Evolutionary conservation across 345 rosid genomes (phyloP), one percentile per base, ranked within the genome.

Genomic region (Psidium friedrichsthalianum): DNA sequence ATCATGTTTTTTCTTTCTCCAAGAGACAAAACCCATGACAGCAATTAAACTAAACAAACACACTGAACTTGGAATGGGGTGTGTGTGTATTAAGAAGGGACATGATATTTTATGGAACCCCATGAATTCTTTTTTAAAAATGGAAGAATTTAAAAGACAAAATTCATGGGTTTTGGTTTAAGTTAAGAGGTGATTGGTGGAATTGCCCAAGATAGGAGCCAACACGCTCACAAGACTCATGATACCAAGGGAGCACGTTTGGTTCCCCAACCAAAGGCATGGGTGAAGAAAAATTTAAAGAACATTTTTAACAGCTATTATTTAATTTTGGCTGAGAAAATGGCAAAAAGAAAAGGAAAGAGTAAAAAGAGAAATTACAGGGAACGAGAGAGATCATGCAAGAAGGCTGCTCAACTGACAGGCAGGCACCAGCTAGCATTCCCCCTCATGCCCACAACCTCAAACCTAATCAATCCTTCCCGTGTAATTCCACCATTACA

Each of bases 351-450:
- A 44, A 69, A 80, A 49, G 87, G 80, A 51, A 42, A 56, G 3
- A 32, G 25, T 53, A 86, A 78, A 82, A 69, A 44, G 27, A 82
- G 55, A 86, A 61, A 11, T 42, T 84, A 85, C 80, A 83, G 25
- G 18, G 11, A 32, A 51, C 32, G 85, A 32, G 84, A 56, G 88
- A 86, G 92, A 91, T 96, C 98, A 96, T 95, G 99, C 98, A 93
- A 91, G 97, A 93, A 92, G 88, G 93, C 94, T 95, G 99, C 96
- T 93, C 89, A 89, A 90, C 94, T 92, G 99, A 96, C 99, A 96
- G 97, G 84, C 92, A 84, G 93, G 90, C 90, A 93, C 93, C 99
- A 96, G 98, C 99, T 95, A 93, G 93, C 95, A 89, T 86, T 87
- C 89, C 85, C 85, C 86, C 87, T 85, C 87, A 92, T 88, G 94